Evolutionary conservation across 345 rosid genomes (phyloP).

Genomic region (Aegle marmelos): DNA sequence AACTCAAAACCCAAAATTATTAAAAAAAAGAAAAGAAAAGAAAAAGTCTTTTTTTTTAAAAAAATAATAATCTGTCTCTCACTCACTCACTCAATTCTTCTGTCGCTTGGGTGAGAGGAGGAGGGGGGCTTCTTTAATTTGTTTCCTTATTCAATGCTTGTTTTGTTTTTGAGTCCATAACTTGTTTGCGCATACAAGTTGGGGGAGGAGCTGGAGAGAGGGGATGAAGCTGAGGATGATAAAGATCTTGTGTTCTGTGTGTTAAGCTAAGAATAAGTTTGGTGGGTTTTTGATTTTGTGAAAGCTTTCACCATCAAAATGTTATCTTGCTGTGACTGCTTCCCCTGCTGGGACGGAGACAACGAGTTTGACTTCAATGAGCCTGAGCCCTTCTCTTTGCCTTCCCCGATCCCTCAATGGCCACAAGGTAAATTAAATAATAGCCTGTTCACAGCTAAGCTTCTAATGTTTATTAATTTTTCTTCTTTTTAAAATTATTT

Average conservation of each 20-base stretch:
- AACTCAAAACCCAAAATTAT: too few species aligned
- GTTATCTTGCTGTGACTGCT: slow-evolving; percentile 63
- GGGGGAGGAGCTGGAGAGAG: slow-evolving; percentile 1
- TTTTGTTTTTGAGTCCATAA: background rate
- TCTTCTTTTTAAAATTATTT: background rate
- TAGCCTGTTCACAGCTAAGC: background rate
- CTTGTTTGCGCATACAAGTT: background rate
- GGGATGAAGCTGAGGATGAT: background rate
- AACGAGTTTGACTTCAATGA: slow-evolving; percentile 22
- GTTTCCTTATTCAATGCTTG: slow-evolving; percentile 1
- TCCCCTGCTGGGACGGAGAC: slow-evolving; percentile 38
- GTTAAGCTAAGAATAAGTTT: background rate
- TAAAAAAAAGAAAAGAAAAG: too few species aligned
- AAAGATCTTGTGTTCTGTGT: too few species aligned
- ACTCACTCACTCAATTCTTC: background rate
- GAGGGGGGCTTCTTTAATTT: slow-evolving; percentile 11
- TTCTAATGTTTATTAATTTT: background rate
- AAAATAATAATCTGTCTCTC: background rate
- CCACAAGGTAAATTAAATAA: slow-evolving; percentile 48
- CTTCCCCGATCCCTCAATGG: slow-evolving; percentile 66
- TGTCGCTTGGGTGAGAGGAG: background rate
- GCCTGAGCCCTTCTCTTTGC: slow-evolving; percentile 60
- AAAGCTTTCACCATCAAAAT: slow-evolving; percentile 23
- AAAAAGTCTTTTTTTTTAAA: too few species aligned
- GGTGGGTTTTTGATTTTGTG: slow-evolving; percentile 29